Percentiles rank a stretch among this genome's conserved stretches.
Evolutionary conservation across 192 early-diverging fungal genomes (phyloP).

Genomic region (Paraglomus brasilianum): DNA sequence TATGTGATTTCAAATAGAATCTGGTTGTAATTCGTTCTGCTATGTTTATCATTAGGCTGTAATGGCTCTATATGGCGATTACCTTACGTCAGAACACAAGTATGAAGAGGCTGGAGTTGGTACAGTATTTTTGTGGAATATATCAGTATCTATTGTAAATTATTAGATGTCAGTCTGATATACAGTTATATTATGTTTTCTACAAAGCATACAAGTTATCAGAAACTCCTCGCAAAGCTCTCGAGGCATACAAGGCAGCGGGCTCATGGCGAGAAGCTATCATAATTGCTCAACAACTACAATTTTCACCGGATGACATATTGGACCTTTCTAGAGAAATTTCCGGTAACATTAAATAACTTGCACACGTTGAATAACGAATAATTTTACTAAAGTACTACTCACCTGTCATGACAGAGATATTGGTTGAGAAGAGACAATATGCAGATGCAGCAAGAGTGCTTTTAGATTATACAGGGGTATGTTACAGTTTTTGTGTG

Average conservation of each 20-base stretch:
- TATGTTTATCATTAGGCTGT: slow-evolving; percentile 25
- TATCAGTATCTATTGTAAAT: background rate
- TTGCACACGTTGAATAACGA: slow-evolving; percentile 31
- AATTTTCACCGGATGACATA: slow-evolving; percentile 46
- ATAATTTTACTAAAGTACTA: background rate
- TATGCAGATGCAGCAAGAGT: slow-evolving; percentile 68
- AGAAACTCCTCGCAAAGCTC: slow-evolving; percentile 54
- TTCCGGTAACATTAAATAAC: slow-evolving; percentile 37
- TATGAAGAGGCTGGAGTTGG: slow-evolving; percentile 69
- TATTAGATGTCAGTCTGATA: background rate
- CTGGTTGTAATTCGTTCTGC: background rate
- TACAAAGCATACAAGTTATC: slow-evolving; percentile 57
- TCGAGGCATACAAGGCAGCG: slow-evolving; percentile 56
- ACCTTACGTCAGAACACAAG: slow-evolving; percentile 50
- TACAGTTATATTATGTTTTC: slow-evolving; percentile 25
- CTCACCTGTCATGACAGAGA: slow-evolving; percentile 32
- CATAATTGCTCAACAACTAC: slow-evolving; percentile 57
- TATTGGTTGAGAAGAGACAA: slow-evolving; percentile 56
- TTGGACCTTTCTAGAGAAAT: slow-evolving; percentile 54
- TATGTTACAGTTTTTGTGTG: slow-evolving; percentile 4
- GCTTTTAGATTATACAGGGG: slow-evolving; percentile 67
- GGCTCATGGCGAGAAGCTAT: slow-evolving; percentile 68
- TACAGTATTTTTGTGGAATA: slow-evolving; percentile 28
- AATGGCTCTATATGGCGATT: slow-evolving; percentile 61
- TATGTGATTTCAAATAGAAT: too few species aligned